Evolutionary conservation across 192 early-diverging fungal species (phyloP).

Genomic region (Coemansia sp.): DNA sequence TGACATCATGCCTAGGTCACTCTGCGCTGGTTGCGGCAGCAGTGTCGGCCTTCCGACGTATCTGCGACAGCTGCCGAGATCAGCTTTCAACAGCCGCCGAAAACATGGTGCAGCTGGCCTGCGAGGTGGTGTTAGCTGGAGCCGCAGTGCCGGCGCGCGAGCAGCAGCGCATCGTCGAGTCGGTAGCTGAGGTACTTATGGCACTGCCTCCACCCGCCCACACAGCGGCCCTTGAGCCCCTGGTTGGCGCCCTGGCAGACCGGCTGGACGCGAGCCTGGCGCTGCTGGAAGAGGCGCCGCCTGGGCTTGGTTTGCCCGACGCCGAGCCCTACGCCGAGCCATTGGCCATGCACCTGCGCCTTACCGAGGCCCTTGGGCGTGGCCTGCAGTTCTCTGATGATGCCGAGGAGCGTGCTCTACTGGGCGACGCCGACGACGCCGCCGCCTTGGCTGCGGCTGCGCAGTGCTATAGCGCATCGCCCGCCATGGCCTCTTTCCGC

Average conservation of each 20-base stretch:
- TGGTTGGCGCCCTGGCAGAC: constrained; percentile 11
- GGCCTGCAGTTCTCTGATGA: constrained; percentile 49
- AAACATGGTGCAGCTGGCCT: constrained; percentile 59
- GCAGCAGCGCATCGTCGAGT: constrained; percentile 49
- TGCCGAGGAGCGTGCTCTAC: constrained; percentile 32
- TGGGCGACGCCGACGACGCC: constrained; percentile 23
- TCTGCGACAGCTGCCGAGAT: constrained; percentile 70
- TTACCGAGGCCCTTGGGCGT: constrained; percentile 34
- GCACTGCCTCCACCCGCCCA: constrained; percentile 23
- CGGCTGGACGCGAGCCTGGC: constrained; percentile 9
- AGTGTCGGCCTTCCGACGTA: constrained; percentile 61
- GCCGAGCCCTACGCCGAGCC: constrained; percentile 19
- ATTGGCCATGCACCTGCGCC: constrained; percentile 18
- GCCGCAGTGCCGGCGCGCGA: constrained; percentile 35
- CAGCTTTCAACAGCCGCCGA: constrained; percentile 59
- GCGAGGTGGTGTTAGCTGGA: constrained; percentile 48
- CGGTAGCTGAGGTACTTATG: constrained; percentile 41
- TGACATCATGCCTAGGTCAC: constrained; percentile 59
- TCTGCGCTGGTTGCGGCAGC: constrained; percentile 58
- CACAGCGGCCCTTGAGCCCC: constrained; percentile 15
- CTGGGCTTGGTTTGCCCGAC: background rate
- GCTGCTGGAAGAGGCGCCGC: constrained; percentile 8
- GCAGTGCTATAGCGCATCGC: constrained; percentile 28
- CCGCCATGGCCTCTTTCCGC: constrained; percentile 25
- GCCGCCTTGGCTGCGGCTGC: constrained; percentile 14